Percentiles rank a stretch among this genome's conserved stretches.
phyloP scores from a whole-genome alignment of 2,329 filamentous ascomycete genomes.

The Sarocladium brachiariae region DNA sequence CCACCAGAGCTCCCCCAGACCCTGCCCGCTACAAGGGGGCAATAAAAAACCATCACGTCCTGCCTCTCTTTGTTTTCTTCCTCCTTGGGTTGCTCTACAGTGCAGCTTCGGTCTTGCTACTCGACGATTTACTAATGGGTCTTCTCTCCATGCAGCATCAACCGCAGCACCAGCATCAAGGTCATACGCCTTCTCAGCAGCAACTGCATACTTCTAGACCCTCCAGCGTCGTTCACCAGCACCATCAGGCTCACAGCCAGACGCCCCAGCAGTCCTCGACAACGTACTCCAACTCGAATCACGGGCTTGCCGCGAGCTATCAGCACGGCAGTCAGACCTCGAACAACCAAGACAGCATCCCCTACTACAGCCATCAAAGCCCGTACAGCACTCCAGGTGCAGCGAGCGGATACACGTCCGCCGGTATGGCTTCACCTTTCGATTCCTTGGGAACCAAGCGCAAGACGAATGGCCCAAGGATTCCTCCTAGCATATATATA shows the following conservation, averaged over 20 bases:
- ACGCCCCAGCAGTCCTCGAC: slow-evolving; percentile 52
- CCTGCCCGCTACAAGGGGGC: slow-evolving; percentile 39
- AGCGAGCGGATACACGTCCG: slow-evolving; percentile 77
- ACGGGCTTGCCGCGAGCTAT: slow-evolving; percentile 61
- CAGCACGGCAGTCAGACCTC: slow-evolving; percentile 57
- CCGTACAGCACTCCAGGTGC: slow-evolving; percentile 78
- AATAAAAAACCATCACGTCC: slow-evolving; percentile 46
- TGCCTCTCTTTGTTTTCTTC: slow-evolving; percentile 33
- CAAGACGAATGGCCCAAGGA: too few relatives aligned
- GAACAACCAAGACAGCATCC: slow-evolving; percentile 57
- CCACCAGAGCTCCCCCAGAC: slow-evolving; percentile 33
- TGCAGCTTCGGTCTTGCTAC: slow-evolving; percentile 13
- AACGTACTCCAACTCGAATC: slow-evolving; percentile 58
- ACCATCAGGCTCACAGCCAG: slow-evolving; percentile 61
- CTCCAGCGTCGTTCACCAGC: slow-evolving; percentile 66
- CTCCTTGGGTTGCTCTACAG: slow-evolving; percentile 16
- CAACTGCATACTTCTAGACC: slow-evolving; percentile 62
- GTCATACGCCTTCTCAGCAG: slow-evolving; percentile 59
- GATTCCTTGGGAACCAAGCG: too few relatives aligned
- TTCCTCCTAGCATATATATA: too few relatives aligned
- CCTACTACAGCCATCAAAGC: slow-evolving; percentile 73
- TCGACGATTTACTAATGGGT: slow-evolving; percentile 47
- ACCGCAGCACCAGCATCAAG: slow-evolving; percentile 66
- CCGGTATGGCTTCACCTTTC: slow-evolving; percentile 58
- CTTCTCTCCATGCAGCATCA: slow-evolving; percentile 66